Base-by-base conservation (phyloP, 1,284 basidiomycete genomes). In the Megacollybia platyphylla region DNA sequence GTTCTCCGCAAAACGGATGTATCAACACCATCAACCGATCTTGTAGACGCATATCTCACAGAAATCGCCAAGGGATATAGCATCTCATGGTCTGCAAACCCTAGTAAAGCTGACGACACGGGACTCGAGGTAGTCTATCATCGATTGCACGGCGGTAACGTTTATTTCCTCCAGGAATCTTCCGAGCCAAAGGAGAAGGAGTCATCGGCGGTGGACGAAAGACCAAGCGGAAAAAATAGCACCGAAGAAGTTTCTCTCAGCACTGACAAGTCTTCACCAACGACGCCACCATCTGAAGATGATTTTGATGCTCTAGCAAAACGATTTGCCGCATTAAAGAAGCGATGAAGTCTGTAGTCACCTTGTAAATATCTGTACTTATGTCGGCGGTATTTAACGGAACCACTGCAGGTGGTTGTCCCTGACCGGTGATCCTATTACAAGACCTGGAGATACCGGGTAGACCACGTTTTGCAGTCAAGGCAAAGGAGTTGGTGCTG, bases 51-150 rank as follows among this genome's bases (percentile, higher is more conserved):
- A n/a, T 93, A 93, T 59, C 67, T 93, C 9, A 61, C 64, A 35
- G 91, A 94, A 60, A 94, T 96, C 48, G 85, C 89, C 1, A 87
- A 79, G 57, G 89, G 82, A 2, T 96, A 94, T 53, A 73, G 76
- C 2, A 71, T 92, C n/a, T 60, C 71, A 38, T 93, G 86, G 82
- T 34, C 31, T 15, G 11, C 31, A 55, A 64, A 1, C 64, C 78
- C n/a, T 17, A 24, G 20, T 24, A 24, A 24, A 24, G 3, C 20
- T 24, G 20, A 24, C 20, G 20, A 24, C 20, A 24, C 20, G 20
- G 20, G 20, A 24, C 20, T 24, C 4, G 5, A 24, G 20, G 20
- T 24, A 24, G 20, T 24, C 20, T 24, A 24, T 4, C 20, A 24
- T 24, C 20, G 20, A 24, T 5, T 24, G 5, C 20, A 24, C 20